Evolutionary conservation across 768 basidiomycete species (phyloP).

Genomic region (Podaxis sp.): DNA sequence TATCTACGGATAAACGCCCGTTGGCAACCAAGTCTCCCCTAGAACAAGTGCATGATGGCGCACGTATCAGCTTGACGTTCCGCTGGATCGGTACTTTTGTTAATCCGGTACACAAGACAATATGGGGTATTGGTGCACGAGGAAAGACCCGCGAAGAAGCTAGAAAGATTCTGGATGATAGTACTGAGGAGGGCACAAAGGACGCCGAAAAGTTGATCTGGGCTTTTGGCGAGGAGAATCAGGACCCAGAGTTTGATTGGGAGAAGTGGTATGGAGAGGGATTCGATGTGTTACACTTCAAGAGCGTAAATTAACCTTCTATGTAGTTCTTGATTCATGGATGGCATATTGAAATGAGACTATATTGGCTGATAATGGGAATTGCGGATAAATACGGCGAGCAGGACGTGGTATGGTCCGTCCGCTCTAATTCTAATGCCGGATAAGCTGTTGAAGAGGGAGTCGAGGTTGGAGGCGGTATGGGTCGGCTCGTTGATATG

Average conservation of each 20-base stretch:
- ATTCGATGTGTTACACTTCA: slow-evolving; percentile 19
- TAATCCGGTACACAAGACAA: slow-evolving; percentile 42
- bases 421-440: too few relatives aligned
- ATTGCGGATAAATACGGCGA: too few relatives aligned
- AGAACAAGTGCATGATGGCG: slow-evolving; percentile 57
- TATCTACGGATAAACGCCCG: slow-evolving; percentile 74
- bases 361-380: too few relatives aligned
- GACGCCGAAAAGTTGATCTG: slow-evolving; percentile 10
- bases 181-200: not conserved
- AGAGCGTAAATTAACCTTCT: slow-evolving; percentile 1
- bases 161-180: slow-evolving; percentile 18
- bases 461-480: too few relatives aligned
- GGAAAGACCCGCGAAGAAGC: slow-evolving; percentile 58
- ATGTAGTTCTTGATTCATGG: not conserved
- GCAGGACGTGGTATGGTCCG: too few relatives aligned
- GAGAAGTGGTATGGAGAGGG: slow-evolving; percentile 19
- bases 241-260: slow-evolving; percentile 17
- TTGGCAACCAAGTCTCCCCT: slow-evolving; percentile 45
- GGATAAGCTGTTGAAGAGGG: too few relatives aligned
- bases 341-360: not conserved
- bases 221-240: slow-evolving; percentile 21
- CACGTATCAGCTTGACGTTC: slow-evolving; percentile 79
- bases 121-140: slow-evolving; percentile 74
- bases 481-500: too few relatives aligned
- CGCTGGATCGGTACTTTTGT: slow-evolving; percentile 77